Evolutionary conservation across 192 early-diverging fungal genomes (phyloP).

Genomic region (Jimgerdemannia flammicorona): DNA sequence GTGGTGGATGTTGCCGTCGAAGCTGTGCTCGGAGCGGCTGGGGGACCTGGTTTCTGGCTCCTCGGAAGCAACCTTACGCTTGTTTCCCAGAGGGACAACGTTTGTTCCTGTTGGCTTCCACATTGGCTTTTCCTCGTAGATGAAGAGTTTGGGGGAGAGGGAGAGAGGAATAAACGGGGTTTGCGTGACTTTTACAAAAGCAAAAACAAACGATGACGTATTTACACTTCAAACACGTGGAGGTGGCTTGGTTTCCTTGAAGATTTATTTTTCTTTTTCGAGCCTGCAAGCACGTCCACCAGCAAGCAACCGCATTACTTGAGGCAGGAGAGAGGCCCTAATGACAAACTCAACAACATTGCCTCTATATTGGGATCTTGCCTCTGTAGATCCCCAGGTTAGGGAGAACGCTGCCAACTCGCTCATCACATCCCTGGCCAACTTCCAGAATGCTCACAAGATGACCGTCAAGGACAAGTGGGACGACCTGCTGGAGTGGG

Average conservation of each 20-base stretch:
- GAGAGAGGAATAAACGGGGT: background rate
- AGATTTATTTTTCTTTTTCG: background rate
- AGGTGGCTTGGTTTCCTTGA: background rate
- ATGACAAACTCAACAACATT: conserved; percentile 31
- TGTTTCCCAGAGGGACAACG: conserved; percentile 19
- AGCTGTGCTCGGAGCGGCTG: background rate
- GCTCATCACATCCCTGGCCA: conserved; percentile 22
- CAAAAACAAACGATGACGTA: background rate
- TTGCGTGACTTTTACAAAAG: background rate
- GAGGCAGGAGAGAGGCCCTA: background rate
- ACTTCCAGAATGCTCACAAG: conserved; percentile 26
- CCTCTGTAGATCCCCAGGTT: conserved; percentile 26
- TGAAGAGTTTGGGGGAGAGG: background rate
- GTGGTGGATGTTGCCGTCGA: background rate
- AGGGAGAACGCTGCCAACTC: conserved; percentile 22
- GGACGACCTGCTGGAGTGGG: conserved; percentile 19
- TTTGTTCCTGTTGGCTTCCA: conserved; percentile 27
- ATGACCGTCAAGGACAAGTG: background rate
- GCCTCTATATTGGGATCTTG: conserved; percentile 39
- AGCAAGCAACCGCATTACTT: no score
- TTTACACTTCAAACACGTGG: no score
- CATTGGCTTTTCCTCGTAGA: conserved; percentile 1
- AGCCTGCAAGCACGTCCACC: no score
- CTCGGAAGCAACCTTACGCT: conserved; percentile 5
- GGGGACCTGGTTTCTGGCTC: background rate